Evolutionary conservation across 345 rosid genomes (phyloP), one percentile per base, ranked within the genome.

Genomic region (Murraya koenigii): DNA sequence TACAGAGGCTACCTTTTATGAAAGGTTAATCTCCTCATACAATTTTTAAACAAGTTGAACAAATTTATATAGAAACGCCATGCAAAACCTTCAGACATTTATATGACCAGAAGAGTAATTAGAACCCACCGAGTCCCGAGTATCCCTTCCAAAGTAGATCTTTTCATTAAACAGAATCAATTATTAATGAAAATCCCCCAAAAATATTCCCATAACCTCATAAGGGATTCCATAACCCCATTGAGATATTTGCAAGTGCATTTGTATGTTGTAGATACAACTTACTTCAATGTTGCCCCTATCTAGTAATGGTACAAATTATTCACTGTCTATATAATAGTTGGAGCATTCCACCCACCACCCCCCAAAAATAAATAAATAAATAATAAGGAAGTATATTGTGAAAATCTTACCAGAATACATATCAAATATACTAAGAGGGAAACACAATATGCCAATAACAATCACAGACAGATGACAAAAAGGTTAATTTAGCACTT

Each of bases 401-500:
- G 1, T 11, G 28, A 13, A 30, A 62, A 4, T 74, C 14, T 9
- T 63, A 6, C 35, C 32, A 0, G 32, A 68, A 63, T 20, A 74
- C 20, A 39, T 38, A 63, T 47, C 30, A 5, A 60, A 47, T 25
- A 30, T 10, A 62, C 25, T 47, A 44, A 75, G 71, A 63, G 39
- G 60, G 65, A 44, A 78, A 66, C 68, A 41, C 30, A 28, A 39
- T 22, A 71, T 7, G 38, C 47, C 70, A 9, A 41, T 15, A 72
- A 15, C 26, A 72, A 75, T 20, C 19, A 41, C 39, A 81, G 19
- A 62, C 49, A 72, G 9, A 66, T 68, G 44, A 62, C n/a, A 33
- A 74, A 33, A 73, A 73, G 13, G 33, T 59, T n/a, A 71, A 39
- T 73, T 47, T 38, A 54, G 71, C 77, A 54, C 59, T 72, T 72